These are phyloP conservation scores for Lactuca sativa DNA, from an alignment of 129 eudicot species.

Conservation along the genomic window DNA sequence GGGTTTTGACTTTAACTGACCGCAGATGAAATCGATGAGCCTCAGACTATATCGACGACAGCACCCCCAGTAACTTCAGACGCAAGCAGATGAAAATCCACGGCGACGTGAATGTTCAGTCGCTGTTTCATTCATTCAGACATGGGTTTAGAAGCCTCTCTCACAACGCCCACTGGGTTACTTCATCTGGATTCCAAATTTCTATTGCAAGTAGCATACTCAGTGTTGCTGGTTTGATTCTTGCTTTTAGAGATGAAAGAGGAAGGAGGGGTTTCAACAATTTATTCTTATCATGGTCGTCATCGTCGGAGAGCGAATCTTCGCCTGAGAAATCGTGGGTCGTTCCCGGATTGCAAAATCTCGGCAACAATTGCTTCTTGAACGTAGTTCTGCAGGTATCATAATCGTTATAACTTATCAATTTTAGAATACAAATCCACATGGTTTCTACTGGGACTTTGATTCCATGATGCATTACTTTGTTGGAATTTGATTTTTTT, in stretches of 20 bases:
- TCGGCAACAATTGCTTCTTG: constrained; percentile 89
- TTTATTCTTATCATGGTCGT: constrained; percentile 26
- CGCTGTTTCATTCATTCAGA: constrained; percentile 40
- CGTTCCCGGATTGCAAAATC: constrained; percentile 79
- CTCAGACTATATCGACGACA: neutral
- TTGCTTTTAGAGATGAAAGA: constrained; percentile 48
- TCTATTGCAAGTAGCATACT: constrained; percentile 52
- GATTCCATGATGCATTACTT: neutral
- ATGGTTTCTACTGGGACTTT: neutral
- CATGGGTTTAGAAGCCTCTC: constrained; percentile 37
- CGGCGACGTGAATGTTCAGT: constrained; percentile 33
- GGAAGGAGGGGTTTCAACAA: constrained; percentile 28
- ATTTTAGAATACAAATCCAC: constrained; percentile 3
- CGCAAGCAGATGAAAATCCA: constrained; percentile 40
- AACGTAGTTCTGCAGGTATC: constrained; percentile 95
- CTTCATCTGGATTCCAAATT: constrained; percentile 45
- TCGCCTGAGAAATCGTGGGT: constrained; percentile 35
- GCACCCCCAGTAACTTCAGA: neutral
- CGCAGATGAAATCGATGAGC: constrained; percentile 12
- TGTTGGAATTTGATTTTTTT: constrained; percentile 21
- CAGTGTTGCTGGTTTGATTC: constrained; percentile 62
- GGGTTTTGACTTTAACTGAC: constrained; percentile 14
- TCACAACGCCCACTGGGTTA: constrained; percentile 41
- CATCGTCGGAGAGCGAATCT: constrained; percentile 27
- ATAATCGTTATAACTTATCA: neutral